These are phyloP conservation scores for Psilocybe mexicana DNA, from an alignment of 1,284 basidiomycete species.

Conservation along the genomic window DNA sequence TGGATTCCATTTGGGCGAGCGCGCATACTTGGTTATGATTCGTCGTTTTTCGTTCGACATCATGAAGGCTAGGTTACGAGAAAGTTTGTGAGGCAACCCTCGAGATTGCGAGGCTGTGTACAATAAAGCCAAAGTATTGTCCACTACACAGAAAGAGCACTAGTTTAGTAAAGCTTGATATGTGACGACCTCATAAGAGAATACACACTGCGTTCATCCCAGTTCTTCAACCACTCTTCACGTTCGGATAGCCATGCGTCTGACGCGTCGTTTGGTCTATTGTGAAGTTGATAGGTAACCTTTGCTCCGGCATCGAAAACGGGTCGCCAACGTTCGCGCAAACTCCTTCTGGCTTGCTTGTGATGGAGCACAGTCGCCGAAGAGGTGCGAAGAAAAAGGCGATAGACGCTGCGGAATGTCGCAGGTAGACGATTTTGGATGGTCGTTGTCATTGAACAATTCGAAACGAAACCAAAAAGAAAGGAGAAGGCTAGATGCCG, in stretches of 20 bases:
- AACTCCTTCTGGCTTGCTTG: conserved; percentile 38
- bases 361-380: conserved; percentile 67
- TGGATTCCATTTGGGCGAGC: conserved; percentile 23
- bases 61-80: conserved; percentile 51
- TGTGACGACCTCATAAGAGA: background rate
- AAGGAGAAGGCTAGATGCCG: background rate
- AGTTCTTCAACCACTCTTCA: conserved; percentile 46
- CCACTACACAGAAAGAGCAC: conserved; percentile 40
- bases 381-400: conserved; percentile 58
- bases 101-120: conserved; percentile 56
- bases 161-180: background rate
- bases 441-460: background rate
- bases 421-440: conserved; percentile 38
- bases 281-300: conserved; percentile 41
- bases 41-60: conserved; percentile 32
- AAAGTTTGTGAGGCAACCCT: conserved; percentile 59
- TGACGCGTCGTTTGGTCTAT: conserved; percentile 25
- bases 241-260: conserved; percentile 30
- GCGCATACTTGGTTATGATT: conserved; percentile 22
- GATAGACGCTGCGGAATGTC: conserved; percentile 60
- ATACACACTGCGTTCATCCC: conserved; percentile 48
- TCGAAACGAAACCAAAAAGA: background rate
- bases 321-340: conserved; percentile 56
- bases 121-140: conserved; percentile 55
- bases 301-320: conserved; percentile 54